Percentiles rank a stretch among this genome's conserved stretches.
Evolutionary conservation across 2,329 filamentous ascomycete species (phyloP).

Genomic region (Rugonectria rugulosa): DNA sequence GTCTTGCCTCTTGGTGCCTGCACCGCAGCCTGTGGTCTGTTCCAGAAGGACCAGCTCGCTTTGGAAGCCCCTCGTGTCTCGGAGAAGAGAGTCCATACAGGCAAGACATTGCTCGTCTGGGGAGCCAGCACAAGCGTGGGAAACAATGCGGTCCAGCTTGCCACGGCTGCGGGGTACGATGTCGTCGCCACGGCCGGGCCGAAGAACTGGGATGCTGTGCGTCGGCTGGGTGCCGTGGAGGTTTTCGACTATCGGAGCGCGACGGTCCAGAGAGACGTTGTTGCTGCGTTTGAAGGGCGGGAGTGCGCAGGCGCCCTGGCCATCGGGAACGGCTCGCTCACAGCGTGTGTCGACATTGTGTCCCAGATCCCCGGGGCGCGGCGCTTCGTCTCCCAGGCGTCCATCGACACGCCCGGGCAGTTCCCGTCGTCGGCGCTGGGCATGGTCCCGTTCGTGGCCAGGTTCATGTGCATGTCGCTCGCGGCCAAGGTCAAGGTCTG

Average conservation of each 20-base stretch:
- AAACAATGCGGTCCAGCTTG: conserved; percentile 54
- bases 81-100: background rate
- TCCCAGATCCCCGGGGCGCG: background rate
- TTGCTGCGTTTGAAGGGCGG: background rate
- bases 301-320: conserved; percentile 22
- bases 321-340: conserved; percentile 7
- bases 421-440: background rate
- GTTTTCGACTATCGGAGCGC: conserved; percentile 51
- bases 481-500: conserved; percentile 6
- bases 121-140: conserved; percentile 57
- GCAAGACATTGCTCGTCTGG: conserved; percentile 42
- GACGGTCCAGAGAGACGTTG: conserved; percentile 21
- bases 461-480: background rate
- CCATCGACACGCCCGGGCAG: conserved; percentile 3
- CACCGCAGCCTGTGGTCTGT: conserved; percentile 27
- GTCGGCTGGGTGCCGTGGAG: conserved; percentile 49
- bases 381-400: conserved; percentile 9
- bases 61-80: conserved; percentile 24
- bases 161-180: conserved; percentile 49
- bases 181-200: conserved; percentile 52
- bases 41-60: conserved; percentile 28
- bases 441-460: background rate
- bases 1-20: conserved; percentile 26
- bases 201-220: conserved; percentile 50
- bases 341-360: conserved; percentile 9